phyloP scores from a whole-genome alignment of 2,329 filamentous ascomycete genomes.

The Pseudophaeomoniella oleicola region DNA sequence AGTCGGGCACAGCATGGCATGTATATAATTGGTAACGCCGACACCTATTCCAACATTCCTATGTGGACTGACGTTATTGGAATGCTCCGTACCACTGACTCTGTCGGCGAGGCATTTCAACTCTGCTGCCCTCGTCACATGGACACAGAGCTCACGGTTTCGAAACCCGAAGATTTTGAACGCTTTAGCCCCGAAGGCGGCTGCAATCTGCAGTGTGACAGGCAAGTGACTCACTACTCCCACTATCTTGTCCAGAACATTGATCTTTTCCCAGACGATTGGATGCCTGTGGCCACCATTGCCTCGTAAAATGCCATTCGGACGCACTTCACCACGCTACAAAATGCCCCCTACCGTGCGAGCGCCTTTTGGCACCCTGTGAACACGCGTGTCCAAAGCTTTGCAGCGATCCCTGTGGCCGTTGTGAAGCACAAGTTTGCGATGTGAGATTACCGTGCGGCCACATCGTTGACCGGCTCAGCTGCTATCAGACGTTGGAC shows the following conservation, averaged over 20 bases:
- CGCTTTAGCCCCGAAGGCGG: conserved; percentile 46
- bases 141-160: conserved; percentile 34
- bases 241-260: too few relatives aligned
- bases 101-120: conserved; percentile 36
- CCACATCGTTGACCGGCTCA: conserved; percentile 14
- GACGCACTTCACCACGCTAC: conserved; percentile 25
- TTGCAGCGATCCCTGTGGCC: conserved; percentile 27
- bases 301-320: conserved; percentile 30
- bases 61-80: conserved; percentile 51
- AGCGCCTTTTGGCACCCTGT: conserved; percentile 20
- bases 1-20: conserved; percentile 55
- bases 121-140: conserved; percentile 49
- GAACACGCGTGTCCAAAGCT: conserved; percentile 23
- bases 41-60: conserved; percentile 38
- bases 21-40: conserved; percentile 54
- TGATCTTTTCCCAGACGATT: not conserved
- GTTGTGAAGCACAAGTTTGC: conserved; percentile 18
- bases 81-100: conserved; percentile 31
- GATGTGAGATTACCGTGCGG: conserved; percentile 18
- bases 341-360: conserved; percentile 26
- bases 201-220: conserved; percentile 36
- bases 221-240: too few relatives aligned
- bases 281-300: conserved; percentile 28
- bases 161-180: conserved; percentile 42
- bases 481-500: conserved; percentile 29